Conservation (phyloP, 208 protist genomes). For the Phytomonas francai region DNA sequence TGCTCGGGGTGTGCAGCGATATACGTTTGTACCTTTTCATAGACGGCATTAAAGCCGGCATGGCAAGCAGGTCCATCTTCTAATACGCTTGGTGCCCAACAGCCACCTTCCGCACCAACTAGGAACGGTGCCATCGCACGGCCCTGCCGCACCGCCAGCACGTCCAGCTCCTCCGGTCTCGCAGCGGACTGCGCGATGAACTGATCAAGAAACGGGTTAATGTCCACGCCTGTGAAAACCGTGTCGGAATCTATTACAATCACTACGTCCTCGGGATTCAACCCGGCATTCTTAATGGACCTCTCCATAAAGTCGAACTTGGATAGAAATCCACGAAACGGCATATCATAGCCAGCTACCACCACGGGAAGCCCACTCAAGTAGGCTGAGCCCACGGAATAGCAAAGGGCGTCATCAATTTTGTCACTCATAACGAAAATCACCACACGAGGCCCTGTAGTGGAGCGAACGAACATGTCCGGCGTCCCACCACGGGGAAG, state of each 20-base stretch:
- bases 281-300: background rate
- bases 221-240: background rate
- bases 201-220: background rate
- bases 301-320: background rate
- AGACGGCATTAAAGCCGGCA: background rate
- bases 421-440: background rate
- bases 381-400: conserved; percentile 2
- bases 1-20: background rate
- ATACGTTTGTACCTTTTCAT: background rate
- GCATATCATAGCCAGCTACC: background rate
- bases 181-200: conserved; percentile 4
- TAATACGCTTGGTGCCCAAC: background rate
- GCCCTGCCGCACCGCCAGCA: background rate
- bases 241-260: background rate
- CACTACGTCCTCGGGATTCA: background rate
- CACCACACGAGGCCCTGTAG: background rate
- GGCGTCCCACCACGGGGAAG: background rate
- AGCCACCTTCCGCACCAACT: background rate
- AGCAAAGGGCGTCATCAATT: conserved; percentile 1
- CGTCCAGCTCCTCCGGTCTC: background rate
- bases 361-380: background rate
- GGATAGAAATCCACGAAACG: background rate
- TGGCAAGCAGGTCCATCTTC: background rate
- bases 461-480: background rate
- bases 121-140: background rate